Conservation (phyloP, 192 early-diverging fungal species). For the Thamnidium elegans region DNA sequence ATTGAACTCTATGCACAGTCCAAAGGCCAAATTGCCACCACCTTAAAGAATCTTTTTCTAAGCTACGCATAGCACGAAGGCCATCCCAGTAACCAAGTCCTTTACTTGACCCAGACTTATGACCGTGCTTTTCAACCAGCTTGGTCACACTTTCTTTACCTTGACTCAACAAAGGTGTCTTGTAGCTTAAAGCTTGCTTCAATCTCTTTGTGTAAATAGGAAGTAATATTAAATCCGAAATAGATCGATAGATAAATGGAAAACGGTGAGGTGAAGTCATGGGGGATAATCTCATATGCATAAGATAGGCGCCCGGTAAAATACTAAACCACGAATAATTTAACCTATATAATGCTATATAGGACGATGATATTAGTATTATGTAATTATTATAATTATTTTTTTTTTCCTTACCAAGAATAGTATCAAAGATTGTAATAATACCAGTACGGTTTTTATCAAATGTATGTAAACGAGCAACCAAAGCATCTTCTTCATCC, state of each 20-base stretch:
- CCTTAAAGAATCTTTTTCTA: conserved; percentile 6
- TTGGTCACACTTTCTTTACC: conserved; percentile 7
- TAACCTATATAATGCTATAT: conserved; percentile 25
- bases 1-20: conserved; percentile 26
- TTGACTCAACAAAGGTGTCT: conserved; percentile 22
- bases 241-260: conserved; percentile 34
- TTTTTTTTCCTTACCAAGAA: conserved; percentile 25
- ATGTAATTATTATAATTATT: neutral
- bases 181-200: conserved; percentile 4
- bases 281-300: conserved; percentile 34
- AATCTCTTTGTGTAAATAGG: conserved; percentile 37
- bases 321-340: conserved; percentile 34
- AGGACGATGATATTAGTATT: neutral
- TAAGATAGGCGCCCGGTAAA: conserved; percentile 21
- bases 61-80: conserved; percentile 16
- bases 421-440: conserved; percentile 34
- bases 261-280: conserved; percentile 33
- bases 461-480: conserved; percentile 17
- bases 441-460: conserved; percentile 22
- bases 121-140: conserved; percentile 9
- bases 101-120: conserved; percentile 1
- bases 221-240: conserved; percentile 29
- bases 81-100: conserved; percentile 36
- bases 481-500: conserved; percentile 1
- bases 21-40: conserved; percentile 27